Conservation (phyloP, 495 filamentous ascomycete genomes). For the Lentithecium fluviatile region DNA sequence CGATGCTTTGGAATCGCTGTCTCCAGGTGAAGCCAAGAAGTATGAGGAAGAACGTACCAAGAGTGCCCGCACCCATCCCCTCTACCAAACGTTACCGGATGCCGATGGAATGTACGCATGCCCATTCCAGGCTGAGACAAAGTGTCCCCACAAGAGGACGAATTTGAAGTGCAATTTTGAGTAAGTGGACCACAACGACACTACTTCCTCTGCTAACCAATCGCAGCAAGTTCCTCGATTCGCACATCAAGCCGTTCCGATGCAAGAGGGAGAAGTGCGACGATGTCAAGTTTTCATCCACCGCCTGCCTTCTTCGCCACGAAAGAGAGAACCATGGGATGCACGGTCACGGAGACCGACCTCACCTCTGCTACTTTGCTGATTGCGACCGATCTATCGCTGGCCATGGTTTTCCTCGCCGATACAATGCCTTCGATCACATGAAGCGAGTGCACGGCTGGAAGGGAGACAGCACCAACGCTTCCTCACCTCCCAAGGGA, state of each 20-base stretch:
- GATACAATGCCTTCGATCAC: constrained; percentile 93
- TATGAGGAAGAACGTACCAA: constrained; percentile 32
- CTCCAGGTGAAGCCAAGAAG: constrained; percentile 24
- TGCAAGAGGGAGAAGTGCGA: constrained; percentile 80
- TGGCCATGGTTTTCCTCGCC: constrained; percentile 84
- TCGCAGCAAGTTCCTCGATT: constrained; percentile 87
- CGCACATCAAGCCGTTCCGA: constrained; percentile 88
- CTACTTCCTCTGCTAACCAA: constrained; percentile 33
- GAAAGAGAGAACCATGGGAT: constrained; percentile 92
- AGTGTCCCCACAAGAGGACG: constrained; percentile 79
- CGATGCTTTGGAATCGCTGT: constrained; percentile 15
- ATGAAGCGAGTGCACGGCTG: constrained; percentile 92
- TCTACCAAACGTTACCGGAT: constrained; percentile 70
- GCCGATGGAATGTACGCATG: constrained; percentile 85
- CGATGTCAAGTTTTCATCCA: constrained; percentile 83
- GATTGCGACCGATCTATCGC: constrained; percentile 77
- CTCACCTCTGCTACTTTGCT: constrained; percentile 77
- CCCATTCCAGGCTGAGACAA: constrained; percentile 72
- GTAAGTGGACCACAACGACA: constrained; percentile 55
- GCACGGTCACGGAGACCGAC: constrained; percentile 90
- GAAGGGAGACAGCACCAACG: constrained; percentile 24
- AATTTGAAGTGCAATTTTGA: constrained; percentile 98
- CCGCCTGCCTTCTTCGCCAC: constrained; percentile 89
- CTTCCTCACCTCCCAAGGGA: constrained; percentile 12
- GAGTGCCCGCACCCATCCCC: constrained; percentile 67